These are phyloP conservation scores for Lentinus tigrinus DNA, from an alignment of 768 basidiomycete species.

Conservation along the genomic window DNA sequence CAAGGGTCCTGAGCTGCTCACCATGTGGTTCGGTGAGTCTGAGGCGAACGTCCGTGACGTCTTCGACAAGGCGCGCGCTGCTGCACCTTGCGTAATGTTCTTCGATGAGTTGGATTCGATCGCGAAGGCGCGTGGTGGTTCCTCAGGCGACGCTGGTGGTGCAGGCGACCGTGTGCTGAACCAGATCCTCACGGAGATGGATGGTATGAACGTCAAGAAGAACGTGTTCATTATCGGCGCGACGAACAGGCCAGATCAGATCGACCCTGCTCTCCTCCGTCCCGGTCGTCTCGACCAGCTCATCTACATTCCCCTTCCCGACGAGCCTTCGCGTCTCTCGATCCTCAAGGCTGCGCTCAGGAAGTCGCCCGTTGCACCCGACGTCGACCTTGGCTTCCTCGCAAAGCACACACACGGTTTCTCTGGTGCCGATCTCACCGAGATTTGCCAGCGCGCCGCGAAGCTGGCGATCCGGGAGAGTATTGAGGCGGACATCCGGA, in stretches of 20 bases:
- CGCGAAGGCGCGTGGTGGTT: constrained; percentile 91
- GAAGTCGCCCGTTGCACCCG: constrained; percentile 82
- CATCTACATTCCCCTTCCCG: constrained; percentile 98
- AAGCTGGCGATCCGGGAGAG: constrained; percentile 95
- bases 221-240: constrained; percentile 99
- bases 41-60: constrained; percentile 99
- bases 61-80: constrained; percentile 99
- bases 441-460: constrained; percentile 96
- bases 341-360: constrained; percentile 91
- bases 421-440: constrained; percentile 99
- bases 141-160: constrained; percentile 87
- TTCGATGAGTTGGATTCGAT: constrained; percentile 99
- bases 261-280: constrained; percentile 89
- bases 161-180: constrained; percentile 98
- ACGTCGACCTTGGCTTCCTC: constrained; percentile 84
- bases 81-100: constrained; percentile 99
- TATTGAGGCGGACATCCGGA: constrained; percentile 88
- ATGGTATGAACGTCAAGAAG: constrained; percentile 98
- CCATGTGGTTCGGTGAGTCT: constrained; percentile 99
- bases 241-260: constrained; percentile 95
- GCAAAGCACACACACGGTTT: constrained; percentile 94
- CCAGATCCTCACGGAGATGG: constrained; percentile 97
- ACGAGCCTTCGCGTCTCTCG: constrained; percentile 85
- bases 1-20: constrained; percentile 98
- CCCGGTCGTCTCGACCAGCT: constrained; percentile 99